These are phyloP conservation scores for Metschnikowia drakensbergensis DNA, from an alignment of 805 yeast genomes.

Conservation along the genomic window DNA sequence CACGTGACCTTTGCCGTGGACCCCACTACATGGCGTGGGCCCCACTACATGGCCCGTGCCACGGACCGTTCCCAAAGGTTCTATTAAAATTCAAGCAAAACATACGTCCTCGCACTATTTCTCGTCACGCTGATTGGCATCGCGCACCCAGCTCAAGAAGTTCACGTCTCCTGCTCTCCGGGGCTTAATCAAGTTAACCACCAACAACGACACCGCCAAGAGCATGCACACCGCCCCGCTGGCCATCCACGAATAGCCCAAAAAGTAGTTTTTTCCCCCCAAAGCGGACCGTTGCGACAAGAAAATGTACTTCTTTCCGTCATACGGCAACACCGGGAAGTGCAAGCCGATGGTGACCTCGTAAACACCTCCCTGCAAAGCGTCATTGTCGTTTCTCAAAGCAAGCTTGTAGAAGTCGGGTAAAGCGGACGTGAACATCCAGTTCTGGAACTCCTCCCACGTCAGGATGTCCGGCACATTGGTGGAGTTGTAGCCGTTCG, in stretches of 20 bases:
- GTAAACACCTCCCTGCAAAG: constrained; percentile 55
- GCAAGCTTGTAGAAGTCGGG: constrained; percentile 47
- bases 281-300: constrained; percentile 66
- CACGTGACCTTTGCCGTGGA: too few species aligned
- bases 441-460: constrained; percentile 45
- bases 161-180: constrained; percentile 70
- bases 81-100: too few species aligned
- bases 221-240: constrained; percentile 68
- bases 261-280: constrained; percentile 72
- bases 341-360: constrained; percentile 66
- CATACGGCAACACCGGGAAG: constrained; percentile 69
- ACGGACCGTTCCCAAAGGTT: too few species aligned
- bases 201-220: constrained; percentile 49
- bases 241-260: constrained; percentile 71
- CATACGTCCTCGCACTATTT: constrained; percentile 1
- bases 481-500: constrained; percentile 40
- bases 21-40: too few species aligned
- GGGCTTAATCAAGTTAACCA: constrained; percentile 58
- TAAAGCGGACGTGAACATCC: constrained; percentile 44
- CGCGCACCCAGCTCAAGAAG: constrained; percentile 69
- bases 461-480: constrained; percentile 42
- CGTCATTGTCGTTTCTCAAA: constrained; percentile 56
- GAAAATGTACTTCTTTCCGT: constrained; percentile 65
- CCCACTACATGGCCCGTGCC: too few species aligned
- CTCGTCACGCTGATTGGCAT: constrained; percentile 19